Evolutionary conservation across 495 filamentous ascomycete genomes (phyloP).

Genomic region (Aspergillus indologenus): DNA sequence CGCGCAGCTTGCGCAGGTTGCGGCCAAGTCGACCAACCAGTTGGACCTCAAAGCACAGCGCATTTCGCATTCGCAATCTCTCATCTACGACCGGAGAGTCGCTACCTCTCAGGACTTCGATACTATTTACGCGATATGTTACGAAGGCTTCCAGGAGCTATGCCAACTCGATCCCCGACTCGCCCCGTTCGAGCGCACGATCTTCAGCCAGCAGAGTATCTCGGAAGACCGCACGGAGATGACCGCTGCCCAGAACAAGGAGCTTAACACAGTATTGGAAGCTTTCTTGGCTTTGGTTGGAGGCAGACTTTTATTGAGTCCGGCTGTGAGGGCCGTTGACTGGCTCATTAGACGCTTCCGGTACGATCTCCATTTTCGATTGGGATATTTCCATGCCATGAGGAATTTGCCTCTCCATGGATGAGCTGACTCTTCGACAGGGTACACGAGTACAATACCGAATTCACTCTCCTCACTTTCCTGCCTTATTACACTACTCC

Average conservation of each 20-base stretch:
- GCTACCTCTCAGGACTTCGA: constrained; percentile 86
- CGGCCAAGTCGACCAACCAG: constrained; percentile 69
- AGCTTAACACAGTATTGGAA: constrained; percentile 73
- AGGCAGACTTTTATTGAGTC: constrained; percentile 72
- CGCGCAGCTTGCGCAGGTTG: constrained; percentile 76
- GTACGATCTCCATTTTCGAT: constrained; percentile 44
- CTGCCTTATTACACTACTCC: constrained; percentile 85
- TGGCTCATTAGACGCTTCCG: constrained; percentile 91
- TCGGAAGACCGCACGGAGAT: constrained; percentile 80
- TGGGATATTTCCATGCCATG: not conserved
- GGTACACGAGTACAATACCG: constrained; percentile 85
- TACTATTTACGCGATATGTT: constrained; percentile 78
- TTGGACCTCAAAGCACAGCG: constrained; percentile 89
- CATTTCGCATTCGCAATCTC: constrained; percentile 80
- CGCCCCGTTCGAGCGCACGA: constrained; percentile 57
- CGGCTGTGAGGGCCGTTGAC: constrained; percentile 85
- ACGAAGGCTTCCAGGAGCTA: constrained; percentile 84
- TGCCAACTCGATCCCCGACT: constrained; percentile 82
- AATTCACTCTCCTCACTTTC: constrained; percentile 76
- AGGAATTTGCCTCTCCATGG: constrained; percentile 1
- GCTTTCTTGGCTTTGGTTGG: constrained; percentile 76
- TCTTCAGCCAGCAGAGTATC: constrained; percentile 93
- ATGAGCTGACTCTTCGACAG: constrained; percentile 49
- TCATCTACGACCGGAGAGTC: constrained; percentile 80
- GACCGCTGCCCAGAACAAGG: constrained; percentile 73